phyloP scores from a whole-genome alignment of 495 filamentous ascomycete species.

The Aspergillus cristatus region DNA sequence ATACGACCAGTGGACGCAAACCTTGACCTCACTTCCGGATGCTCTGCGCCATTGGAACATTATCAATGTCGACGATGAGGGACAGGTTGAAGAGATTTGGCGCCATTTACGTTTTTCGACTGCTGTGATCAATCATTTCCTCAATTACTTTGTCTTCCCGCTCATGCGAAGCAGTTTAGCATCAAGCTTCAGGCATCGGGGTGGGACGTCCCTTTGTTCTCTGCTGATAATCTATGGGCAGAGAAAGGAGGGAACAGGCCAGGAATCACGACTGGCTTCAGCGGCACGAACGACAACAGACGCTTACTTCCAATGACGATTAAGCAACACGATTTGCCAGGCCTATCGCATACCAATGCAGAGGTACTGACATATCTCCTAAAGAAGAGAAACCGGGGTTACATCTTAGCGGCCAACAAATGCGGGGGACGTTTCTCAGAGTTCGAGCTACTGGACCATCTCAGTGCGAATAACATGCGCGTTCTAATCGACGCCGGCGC shows the following conservation, averaged over 20 bases:
- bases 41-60: conserved; percentile 38
- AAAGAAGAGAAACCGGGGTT: conserved; percentile 8
- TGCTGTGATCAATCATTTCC: conserved; percentile 49
- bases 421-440: conserved; percentile 10
- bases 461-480: conserved; percentile 36
- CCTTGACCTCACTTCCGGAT: conserved; percentile 22
- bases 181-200: conserved; percentile 56
- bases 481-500: conserved; percentile 66
- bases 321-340: conserved; percentile 43
- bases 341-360: conserved; percentile 54
- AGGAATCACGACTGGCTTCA: conserved; percentile 54
- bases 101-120: conserved; percentile 40
- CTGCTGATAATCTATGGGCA: not conserved
- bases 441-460: conserved; percentile 18
- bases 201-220: conserved; percentile 47
- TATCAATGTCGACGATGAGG: conserved; percentile 50
- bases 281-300: conserved; percentile 61
- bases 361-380: conserved; percentile 51
- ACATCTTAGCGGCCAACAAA: not conserved
- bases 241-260: conserved; percentile 22
- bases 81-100: conserved; percentile 37
- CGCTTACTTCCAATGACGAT: conserved; percentile 48
- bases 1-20: conserved; percentile 44
- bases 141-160: conserved; percentile 54
- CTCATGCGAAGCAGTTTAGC: conserved; percentile 51